Conservation (phyloP, 2,329 filamentous ascomycete species). For the Hawksworthiomyces lignivorus region DNA sequence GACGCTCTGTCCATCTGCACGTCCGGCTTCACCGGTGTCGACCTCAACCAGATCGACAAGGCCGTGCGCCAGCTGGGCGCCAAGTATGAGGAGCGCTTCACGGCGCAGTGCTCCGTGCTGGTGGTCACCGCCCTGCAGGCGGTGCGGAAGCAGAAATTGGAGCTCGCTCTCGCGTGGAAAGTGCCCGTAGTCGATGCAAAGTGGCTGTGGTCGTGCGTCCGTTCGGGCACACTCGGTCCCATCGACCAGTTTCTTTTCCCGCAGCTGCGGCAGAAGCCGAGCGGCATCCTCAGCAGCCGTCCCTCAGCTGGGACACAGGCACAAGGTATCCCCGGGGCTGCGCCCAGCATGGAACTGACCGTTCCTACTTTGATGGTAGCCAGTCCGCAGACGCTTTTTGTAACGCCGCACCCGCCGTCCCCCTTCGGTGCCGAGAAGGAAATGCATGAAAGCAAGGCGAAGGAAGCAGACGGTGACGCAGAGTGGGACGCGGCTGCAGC, state of each 20-base stretch:
- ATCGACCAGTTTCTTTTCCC: conserved; percentile 40
- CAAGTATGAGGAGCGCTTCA: conserved; percentile 71
- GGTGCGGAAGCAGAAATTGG: conserved; percentile 67
- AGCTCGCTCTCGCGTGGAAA: conserved; percentile 64
- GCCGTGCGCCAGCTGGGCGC: conserved; percentile 70
- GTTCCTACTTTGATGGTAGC: conserved; percentile 11
- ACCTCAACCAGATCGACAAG: conserved; percentile 77
- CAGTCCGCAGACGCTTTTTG: conserved; percentile 4
- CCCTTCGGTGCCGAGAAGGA: too few species aligned
- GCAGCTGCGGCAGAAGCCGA: conserved; percentile 30
- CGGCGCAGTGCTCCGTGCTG: conserved; percentile 63
- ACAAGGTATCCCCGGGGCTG: conserved; percentile 15
- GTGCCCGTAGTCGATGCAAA: conserved; percentile 74
- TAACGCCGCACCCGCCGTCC: not conserved
- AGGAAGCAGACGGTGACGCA: not conserved
- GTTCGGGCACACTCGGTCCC: conserved; percentile 41
- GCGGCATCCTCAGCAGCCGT: conserved; percentile 4
- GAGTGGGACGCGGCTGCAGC: not conserved
- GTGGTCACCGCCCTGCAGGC: conserved; percentile 56
- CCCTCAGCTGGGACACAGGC: too few species aligned
- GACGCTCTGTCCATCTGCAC: conserved; percentile 65
- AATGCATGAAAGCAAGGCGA: too few species aligned
- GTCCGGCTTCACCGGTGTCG: conserved; percentile 75
- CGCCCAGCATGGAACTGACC: conserved; percentile 7
- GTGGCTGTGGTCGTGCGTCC: conserved; percentile 82